Evolutionary conservation across 768 basidiomycete genomes (phyloP), one percentile per base, ranked within the genome.

Genomic region (Suillus cothurnatus): DNA sequence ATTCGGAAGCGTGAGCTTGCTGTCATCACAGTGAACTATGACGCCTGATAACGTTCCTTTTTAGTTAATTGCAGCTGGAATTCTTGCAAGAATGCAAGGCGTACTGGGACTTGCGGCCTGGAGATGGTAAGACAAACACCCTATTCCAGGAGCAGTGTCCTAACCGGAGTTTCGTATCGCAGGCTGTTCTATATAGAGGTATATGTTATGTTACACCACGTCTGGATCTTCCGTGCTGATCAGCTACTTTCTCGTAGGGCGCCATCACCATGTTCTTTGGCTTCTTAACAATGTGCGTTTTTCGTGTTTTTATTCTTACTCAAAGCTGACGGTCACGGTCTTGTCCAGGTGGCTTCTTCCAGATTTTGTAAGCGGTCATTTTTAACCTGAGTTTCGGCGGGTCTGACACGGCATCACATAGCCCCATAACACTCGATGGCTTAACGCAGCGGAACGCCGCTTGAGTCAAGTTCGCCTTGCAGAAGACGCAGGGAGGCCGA

Each of bases 141-240:
- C 12, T n/a, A 60, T 32, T 58, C 32, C 34, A n/a, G 31, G 32
- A 32, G 19, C 53, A 45, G 34, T 34, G n/a, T 50, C 61, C 6
- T 1, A 23, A 58, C 62, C 28, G 38, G 14, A 52, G 31, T 32
- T 19, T 43, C 17, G 62, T 21, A 31, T 50, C 36, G 2, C 65
- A 87, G 89, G 90, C 68, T 91, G 45, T 92, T 92, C 72, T 89
- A 83, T 71, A 88, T 91, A 52, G 90, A 89, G 80, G 88, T 84
- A 73, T 62, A 12, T 28, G 17, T n/a, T n/a, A n/a, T n/a, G n/a
- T 26, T 50, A n/a, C 12, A 36, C 8, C 0, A n/a, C 1, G 32
- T 23, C 31, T 56, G 12, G 23, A 32, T 38, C 12, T 61, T 49
- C 43, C 50, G 62, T 28, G 31, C 52, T 32, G 55, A 34, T 26